Conservation (phyloP, 2,329 filamentous ascomycete species). For the Arachnopeziza araneosa region DNA sequence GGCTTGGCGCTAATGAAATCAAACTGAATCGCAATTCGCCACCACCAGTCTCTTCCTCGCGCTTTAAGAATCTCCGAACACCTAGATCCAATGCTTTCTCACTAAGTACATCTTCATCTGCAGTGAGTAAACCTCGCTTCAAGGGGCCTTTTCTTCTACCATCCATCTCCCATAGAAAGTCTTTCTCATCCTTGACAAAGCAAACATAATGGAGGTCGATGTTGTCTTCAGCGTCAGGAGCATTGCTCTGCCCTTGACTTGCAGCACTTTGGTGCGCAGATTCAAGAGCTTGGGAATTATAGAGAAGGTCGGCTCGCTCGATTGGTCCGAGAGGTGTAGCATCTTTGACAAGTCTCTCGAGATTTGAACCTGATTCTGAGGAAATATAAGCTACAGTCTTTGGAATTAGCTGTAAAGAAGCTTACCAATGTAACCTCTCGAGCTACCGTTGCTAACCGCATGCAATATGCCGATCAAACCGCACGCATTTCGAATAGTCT, state of each 20-base stretch:
- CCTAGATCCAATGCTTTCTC: slow-evolving; percentile 71
- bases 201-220: slow-evolving; percentile 94
- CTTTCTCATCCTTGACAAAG: slow-evolving; percentile 72
- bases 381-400: slow-evolving; percentile 31
- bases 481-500: slow-evolving; percentile 93
- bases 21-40: slow-evolving; percentile 29
- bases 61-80: slow-evolving; percentile 33
- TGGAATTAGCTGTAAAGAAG: slow-evolving; percentile 27
- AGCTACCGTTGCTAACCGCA: slow-evolving; percentile 71
- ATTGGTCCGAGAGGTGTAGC: slow-evolving; percentile 65
- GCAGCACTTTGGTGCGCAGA: slow-evolving; percentile 78
- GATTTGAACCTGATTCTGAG: slow-evolving; percentile 38
- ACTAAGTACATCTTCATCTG: slow-evolving; percentile 67
- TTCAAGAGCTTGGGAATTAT: slow-evolving; percentile 72
- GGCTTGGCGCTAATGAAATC: slow-evolving; percentile 24
- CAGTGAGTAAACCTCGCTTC: slow-evolving; percentile 37
- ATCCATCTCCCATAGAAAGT: slow-evolving; percentile 65
- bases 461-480: slow-evolving; percentile 88
- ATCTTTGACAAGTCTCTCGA: slow-evolving; percentile 59
- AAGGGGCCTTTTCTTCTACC: slow-evolving; percentile 61
- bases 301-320: slow-evolving; percentile 68
- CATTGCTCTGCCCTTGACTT: slow-evolving; percentile 68
- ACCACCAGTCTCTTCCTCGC: slow-evolving; percentile 21
- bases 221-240: slow-evolving; percentile 68
- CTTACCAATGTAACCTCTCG: slow-evolving; percentile 83